Base-by-base conservation (phyloP, 2,329 filamentous ascomycete species). In the Fusarium pininemorale region DNA sequence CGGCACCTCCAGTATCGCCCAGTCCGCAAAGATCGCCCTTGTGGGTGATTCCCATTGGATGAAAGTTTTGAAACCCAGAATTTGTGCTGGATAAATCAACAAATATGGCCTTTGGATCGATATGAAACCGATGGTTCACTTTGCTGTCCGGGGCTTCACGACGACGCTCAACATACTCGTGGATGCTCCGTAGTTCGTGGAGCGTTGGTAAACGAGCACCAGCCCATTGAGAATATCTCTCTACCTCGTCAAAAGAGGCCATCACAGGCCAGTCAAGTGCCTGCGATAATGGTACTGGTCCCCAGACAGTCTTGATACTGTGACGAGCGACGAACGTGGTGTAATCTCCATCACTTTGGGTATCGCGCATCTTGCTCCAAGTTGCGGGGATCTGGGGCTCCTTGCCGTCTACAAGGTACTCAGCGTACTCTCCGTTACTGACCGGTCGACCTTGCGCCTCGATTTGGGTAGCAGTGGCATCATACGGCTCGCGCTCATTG, bases 401-500 rank as follows among this genome's bases (percentile, higher is more conserved):
- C 1, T 59, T 48, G 2, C 35, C 9, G 2, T 55, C 16, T 4
- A 62, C 26, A 3, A 74, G 28, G 16, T 72, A 69, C 6, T 14
- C n/a, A 2, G 55, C 56, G 8, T 74, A 74, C 26, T 74, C 67
- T 1, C 56, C 68, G 2, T 74, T 74, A 11, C 71, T 69, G 13
- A 69, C 72, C 2, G 72, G 68, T 4, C 59, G 47, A 22, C 26
- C 72, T 44, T 74, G 72, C 20, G 68, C 15, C 14, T 66, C 59
- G 1, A 72, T 32, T 6, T 35, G 32, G 0, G 32, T 26, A 2
- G 69, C 47, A 11, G 42, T 16, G 3, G 50, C 32, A 6, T 68
- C 35, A 11, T 74, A 66, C 3, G 72, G 72, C 30, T 72, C 67
- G 0, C 71, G 72, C 26, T 74, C 72, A 4, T 74, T 74, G 20